These are phyloP conservation scores for Cucumis sativus DNA, from an alignment of 306 rosid species.

Conservation along the genomic window DNA sequence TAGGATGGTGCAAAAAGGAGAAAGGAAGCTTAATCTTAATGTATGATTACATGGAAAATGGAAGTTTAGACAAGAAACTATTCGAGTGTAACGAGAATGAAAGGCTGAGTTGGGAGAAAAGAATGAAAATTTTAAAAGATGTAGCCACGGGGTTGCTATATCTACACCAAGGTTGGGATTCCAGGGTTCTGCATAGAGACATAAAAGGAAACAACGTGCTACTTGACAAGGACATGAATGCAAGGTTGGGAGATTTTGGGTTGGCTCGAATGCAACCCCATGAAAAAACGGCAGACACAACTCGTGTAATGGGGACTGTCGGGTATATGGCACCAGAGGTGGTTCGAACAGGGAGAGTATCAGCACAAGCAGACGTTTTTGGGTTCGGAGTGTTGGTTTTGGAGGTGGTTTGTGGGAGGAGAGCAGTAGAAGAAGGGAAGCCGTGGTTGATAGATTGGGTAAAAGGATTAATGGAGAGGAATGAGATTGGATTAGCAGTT, in stretches of 20 bases:
- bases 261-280: conserved; percentile 44
- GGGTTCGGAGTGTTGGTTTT: conserved; percentile 49
- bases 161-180: conserved; percentile 69
- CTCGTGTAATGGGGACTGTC: conserved; percentile 44
- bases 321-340: conserved; percentile 64
- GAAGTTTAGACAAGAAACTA: conserved; percentile 48
- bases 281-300: conserved; percentile 27
- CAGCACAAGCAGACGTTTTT: conserved; percentile 36
- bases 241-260: conserved; percentile 50
- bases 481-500: conserved; percentile 22
- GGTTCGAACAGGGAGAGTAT: conserved; percentile 29
- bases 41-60: conserved; percentile 58
- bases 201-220: conserved; percentile 56
- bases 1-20: conserved; percentile 71
- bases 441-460: conserved; percentile 40
- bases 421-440: conserved; percentile 41
- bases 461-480: conserved; percentile 22
- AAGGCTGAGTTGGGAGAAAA: conserved; percentile 38
- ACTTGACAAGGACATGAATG: conserved; percentile 54
- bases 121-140: conserved; percentile 35
- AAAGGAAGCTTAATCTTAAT: conserved; percentile 37
- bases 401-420: conserved; percentile 45
- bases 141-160: conserved; percentile 44
- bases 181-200: conserved; percentile 55
- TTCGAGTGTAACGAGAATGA: conserved; percentile 32